phyloP scores from a whole-genome alignment of 192 early-diverging fungal species.

The Spinellus fusiger region DNA sequence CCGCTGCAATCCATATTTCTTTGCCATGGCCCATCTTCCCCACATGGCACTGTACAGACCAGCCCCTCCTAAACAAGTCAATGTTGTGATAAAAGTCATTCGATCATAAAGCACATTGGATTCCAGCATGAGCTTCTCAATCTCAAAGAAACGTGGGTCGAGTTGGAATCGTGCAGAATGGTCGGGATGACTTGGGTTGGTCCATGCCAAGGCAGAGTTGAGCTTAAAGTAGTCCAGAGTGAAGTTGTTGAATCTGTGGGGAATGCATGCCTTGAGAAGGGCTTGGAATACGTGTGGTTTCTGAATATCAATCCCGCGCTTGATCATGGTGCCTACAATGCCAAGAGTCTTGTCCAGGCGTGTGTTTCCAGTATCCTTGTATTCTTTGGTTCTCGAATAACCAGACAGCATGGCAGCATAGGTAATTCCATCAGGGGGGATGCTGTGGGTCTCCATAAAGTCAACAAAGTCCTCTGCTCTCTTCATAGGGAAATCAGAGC shows the following conservation, averaged over 20 bases:
- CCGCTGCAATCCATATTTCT: constrained; percentile 24
- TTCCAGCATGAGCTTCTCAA: constrained; percentile 33
- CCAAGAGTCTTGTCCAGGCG: constrained; percentile 27
- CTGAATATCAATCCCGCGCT: constrained; percentile 8
- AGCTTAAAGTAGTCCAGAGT: constrained; percentile 21
- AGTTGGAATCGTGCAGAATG: not conserved
- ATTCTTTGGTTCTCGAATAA: constrained; percentile 27
- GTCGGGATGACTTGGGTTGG: not conserved
- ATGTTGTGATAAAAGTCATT: constrained; percentile 21
- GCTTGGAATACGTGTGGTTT: constrained; percentile 21
- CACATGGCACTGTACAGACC: constrained; percentile 23
- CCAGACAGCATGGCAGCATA: constrained; percentile 18
- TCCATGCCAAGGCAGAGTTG: constrained; percentile 4
- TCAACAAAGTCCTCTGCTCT: constrained; percentile 22
- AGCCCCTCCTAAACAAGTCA: constrained; percentile 28
- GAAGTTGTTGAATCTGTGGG: constrained; percentile 11
- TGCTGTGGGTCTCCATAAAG: constrained; percentile 21
- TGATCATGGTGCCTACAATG: constrained; percentile 20
- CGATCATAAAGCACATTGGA: constrained; percentile 29
- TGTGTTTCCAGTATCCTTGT: constrained; percentile 7
- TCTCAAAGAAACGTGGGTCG: constrained; percentile 30
- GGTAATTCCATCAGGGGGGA: constrained; percentile 15
- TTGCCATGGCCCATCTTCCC: constrained; percentile 24
- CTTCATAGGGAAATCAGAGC: constrained; percentile 16
- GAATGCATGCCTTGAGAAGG: constrained; percentile 29